Evolutionary conservation across 306 rosid species (phyloP), one percentile per base, ranked within the genome.

Genomic region (Prunus kanzakura): DNA sequence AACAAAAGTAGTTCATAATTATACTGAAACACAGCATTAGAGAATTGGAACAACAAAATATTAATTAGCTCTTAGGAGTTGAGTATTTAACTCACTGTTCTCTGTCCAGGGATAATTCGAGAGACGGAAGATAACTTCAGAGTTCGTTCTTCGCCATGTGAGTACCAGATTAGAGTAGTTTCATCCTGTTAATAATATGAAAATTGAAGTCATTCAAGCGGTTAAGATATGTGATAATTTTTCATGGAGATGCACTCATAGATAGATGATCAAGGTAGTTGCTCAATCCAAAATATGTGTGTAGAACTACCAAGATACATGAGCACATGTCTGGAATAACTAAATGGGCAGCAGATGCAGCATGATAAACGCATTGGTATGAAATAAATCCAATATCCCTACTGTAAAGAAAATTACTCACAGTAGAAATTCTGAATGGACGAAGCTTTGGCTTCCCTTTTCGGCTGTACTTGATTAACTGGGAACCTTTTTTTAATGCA

Each of bases 371-470:
- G 5, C 58, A 25, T 67, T 54, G 22, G 41, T 69, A 60, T 13
- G 29, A 16, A 43, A 23, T 16, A 20, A 46, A 30, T 57, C 35
- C 35, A 67, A 45, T 13, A 68, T 25, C 46, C n/a, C 7, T 15
- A 58, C 60, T 19, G 25, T 4, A 75, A 38, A 41, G 81, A 57
- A 49, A 67, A 80, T 73, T 62, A 73, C 92, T 89, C 72, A 92
- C 97, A 73, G 78, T 13, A 81, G 97, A 92, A 79, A 95, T 86
- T 89, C 97, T 85, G 90, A 95, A 92, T 38, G 87, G 83, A 85
- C 89, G 79, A 80, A 95, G 73, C 80, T 90, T 92, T 47, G 97
- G 98, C 83, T 88, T 92, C 80, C 97, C 96, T 84, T 95, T 82
- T 47, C 92, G 89, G 80, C 96, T 81, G 68, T 95, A 90, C 92